Evolutionary conservation across 805 yeast species (phyloP), one percentile per base, ranked within the genome.

Genomic region (Candida lessepsii): DNA sequence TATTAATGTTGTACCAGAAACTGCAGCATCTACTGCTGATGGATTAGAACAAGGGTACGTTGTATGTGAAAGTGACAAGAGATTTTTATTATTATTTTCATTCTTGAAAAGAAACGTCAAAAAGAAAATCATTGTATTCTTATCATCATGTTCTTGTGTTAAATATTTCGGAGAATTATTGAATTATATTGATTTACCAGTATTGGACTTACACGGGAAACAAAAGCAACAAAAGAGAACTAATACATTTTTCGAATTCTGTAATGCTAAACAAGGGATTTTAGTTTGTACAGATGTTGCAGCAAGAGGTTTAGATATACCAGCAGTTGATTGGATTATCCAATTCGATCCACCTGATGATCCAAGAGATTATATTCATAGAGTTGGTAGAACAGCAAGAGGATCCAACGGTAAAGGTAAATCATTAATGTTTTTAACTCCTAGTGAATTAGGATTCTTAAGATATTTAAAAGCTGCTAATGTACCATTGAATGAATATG

Each of bases 341-440:
- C 99, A 93, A 72, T 93, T 88, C 58, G 99, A 93, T 64, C 99
- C 99, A 41, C 99, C 99, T 62, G 99, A 93, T 83, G 99, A 93
- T 69, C 99, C 99, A 66, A 82, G 98, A 70, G 98, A 93, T 67
- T 93, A 93, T 63, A 93, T 93, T 52, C 99, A 93, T 70, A 81
- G 99, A 66, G 99, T 93, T 26, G 99, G 99, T 51, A 83, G 99
- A 74, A 93, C 99, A 19, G 99, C 99, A 26, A 83, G 99, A 73
- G 96, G 95, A 49, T 68, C 83, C 16, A 59, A 77, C 35, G 98
- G 96, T 42, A 83, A 82, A 59, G 99, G 99, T 55, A 86, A 83
- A 65, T 87, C 96, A 8, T 72, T 93, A 47, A 90, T 93, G 98
- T 93, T 93, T 64, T 74, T 93, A 61, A 83, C 91, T 7, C 99